Percentiles rank a stretch among this genome's conserved stretches.
Conservation (phyloP, 1,284 basidiomycete genomes). For the Ustilago trichophora region DNA sequence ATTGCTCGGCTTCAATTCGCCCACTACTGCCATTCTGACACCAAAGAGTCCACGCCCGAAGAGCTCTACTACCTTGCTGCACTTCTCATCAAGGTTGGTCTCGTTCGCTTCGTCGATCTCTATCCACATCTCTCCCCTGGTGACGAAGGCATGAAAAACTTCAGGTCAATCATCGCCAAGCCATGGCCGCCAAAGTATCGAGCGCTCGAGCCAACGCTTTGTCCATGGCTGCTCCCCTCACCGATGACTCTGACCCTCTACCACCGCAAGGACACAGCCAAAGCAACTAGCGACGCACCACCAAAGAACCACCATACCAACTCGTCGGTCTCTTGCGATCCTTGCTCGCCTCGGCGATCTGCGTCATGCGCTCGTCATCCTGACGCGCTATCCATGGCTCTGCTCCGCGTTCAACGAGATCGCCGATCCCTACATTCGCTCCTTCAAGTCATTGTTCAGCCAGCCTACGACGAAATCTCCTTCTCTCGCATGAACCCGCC, state of each 20-base stretch:
- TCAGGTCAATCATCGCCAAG: constrained; percentile 75
- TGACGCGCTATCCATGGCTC: constrained; percentile 86
- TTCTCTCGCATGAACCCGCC: constrained; percentile 72
- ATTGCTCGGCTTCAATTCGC: constrained; percentile 95
- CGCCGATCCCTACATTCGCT: constrained; percentile 74
- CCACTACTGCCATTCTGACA: constrained; percentile 75
- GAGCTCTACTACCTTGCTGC: constrained; percentile 84
- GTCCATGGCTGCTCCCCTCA: constrained; percentile 87
- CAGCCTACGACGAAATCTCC: constrained; percentile 53
- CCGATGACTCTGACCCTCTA: constrained; percentile 68
- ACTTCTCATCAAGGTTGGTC: constrained; percentile 85
- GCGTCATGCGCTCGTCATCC: constrained; percentile 78
- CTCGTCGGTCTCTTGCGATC: constrained; percentile 81
- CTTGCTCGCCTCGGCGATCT: constrained; percentile 87
- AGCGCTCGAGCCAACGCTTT: constrained; percentile 78
- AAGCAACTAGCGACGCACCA: constrained; percentile 68
- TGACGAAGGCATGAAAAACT: constrained; percentile 66
- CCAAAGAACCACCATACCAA: constrained; percentile 77
- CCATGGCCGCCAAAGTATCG: constrained; percentile 72
- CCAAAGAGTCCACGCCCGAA: constrained; percentile 72
- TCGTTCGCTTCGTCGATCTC: constrained; percentile 84
- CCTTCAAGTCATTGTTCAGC: constrained; percentile 55
- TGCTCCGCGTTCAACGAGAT: constrained; percentile 80
- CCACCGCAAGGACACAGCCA: constrained; percentile 29
- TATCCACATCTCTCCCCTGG: constrained; percentile 77